Base-by-base conservation (phyloP, 2,329 filamentous ascomycete genomes). In the Ambrosiella xylebori region DNA sequence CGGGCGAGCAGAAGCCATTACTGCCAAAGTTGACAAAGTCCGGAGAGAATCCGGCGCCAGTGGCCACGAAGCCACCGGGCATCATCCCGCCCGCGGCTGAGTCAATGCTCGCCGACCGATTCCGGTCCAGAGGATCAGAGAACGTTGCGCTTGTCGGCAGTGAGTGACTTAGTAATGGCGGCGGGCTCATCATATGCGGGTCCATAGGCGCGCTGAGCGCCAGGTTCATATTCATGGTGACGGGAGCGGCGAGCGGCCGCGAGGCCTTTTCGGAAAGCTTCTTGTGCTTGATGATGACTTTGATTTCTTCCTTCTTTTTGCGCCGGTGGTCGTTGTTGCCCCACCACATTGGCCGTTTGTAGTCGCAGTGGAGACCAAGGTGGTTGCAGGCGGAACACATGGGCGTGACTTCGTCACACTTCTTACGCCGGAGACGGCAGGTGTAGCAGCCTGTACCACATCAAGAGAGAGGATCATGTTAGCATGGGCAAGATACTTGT, bases 281-380 rank as follows among this genome's bases (percentile, higher is more conserved):
- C 68, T 93, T 97, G 68, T 85, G 82, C 81, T 95, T 96, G 76
- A 98, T 97, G 71, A 91, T 88, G 71, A 86, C 85, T 78, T 98
- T 98, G 77, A 98, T 95, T 64, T 84, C 75, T 68, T 97, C 93
- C 74, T 97, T 98, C 70, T 96, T 88, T 59, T 83, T 74, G 65
- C 85, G 81, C 64, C 93, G 79, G 67, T 86, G 82, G 63, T 95
- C 89, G 67, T 86, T 86, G 76, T 93, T 96, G 72, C 85, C 86
- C 93, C 93, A 98, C 93, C 93, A 98, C 73, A 87, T 81, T 41
- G 93, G 93, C 67, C 90, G 78, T 77, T 95, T 95, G 75, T 97
- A 98, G 75, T 97, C 89, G 74, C 93, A 98, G 66, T 79, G 77
- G 59, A 98, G 78, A 57, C 86, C 86, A 59, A 98, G 83, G 67